Evolutionary conservation across 202 grass and related monocot genomes (phyloP).

Genomic region (Schoenoplectus tabernaemontani): DNA sequence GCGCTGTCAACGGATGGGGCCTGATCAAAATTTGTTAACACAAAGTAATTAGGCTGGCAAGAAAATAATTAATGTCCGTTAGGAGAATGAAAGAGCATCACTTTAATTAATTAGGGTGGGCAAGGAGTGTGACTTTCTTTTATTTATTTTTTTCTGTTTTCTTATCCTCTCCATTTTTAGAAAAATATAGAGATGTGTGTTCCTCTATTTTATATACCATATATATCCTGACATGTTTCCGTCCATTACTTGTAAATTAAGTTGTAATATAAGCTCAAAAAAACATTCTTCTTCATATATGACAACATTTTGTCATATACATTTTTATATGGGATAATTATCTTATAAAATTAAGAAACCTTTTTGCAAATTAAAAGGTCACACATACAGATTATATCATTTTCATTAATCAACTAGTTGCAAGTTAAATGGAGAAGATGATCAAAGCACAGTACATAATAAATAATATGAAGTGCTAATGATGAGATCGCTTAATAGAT

Average conservation of each 20-base stretch:
- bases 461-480: background rate
- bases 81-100: constrained; percentile 22
- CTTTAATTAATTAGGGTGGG: constrained; percentile 10
- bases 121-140: constrained; percentile 18
- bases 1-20: constrained; percentile 31
- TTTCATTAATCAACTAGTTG: background rate
- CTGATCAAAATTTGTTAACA: constrained; percentile 29
- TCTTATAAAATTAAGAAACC: background rate
- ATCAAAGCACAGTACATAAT: background rate
- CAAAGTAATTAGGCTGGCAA: constrained; percentile 14
- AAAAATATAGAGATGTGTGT: constrained; percentile 20
- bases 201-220: constrained; percentile 19
- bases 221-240: background rate
- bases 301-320: background rate
- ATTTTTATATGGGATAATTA: background rate
- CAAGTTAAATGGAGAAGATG: background rate
- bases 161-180: constrained; percentile 12
- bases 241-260: background rate
- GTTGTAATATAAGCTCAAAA: background rate
- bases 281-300: background rate
- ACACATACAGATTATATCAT: background rate
- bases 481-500: no score
- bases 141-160: background rate
- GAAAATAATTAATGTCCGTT: constrained; percentile 1
- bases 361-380: no score